Conservation (phyloP, 1,284 basidiomycete genomes). For the Ceratobasidium sp. region DNA sequence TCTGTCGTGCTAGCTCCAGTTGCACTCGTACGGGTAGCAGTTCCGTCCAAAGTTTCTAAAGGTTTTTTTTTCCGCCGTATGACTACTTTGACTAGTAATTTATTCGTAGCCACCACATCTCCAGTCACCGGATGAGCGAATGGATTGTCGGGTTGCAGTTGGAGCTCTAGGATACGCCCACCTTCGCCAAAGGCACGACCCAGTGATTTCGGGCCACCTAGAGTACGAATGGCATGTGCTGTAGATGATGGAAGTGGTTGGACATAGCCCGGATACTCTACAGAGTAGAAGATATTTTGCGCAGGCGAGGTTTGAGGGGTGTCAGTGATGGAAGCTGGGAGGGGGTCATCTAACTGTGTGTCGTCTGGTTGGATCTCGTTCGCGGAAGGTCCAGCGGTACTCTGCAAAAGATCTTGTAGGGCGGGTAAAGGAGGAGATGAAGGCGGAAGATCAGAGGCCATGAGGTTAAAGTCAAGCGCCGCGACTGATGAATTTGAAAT, state of each 20-base stretch:
- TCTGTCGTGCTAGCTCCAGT: background rate
- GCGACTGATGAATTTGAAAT: slow-evolving; percentile 4
- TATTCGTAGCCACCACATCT: slow-evolving; percentile 77
- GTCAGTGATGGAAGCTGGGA: slow-evolving; percentile 4
- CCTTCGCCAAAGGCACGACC: slow-evolving; percentile 70
- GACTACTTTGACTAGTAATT: slow-evolving; percentile 82
- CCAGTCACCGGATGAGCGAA: slow-evolving; percentile 86
- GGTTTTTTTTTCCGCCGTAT: slow-evolving; percentile 63
- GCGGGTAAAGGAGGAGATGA: slow-evolving; percentile 12
- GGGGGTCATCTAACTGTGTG: background rate
- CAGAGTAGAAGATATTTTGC: slow-evolving; percentile 74
- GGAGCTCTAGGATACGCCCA: slow-evolving; percentile 76
- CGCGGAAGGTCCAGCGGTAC: background rate
- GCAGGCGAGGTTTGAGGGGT: slow-evolving; percentile 56
- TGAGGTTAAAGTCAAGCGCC: slow-evolving; percentile 22
- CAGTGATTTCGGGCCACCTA: slow-evolving; percentile 76
- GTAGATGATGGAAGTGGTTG: slow-evolving; percentile 65
- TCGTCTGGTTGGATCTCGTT: background rate
- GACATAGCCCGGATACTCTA: slow-evolving; percentile 93
- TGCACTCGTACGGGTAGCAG: no score
- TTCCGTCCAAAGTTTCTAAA: background rate
- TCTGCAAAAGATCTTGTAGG: background rate
- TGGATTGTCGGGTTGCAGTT: slow-evolving; percentile 74
- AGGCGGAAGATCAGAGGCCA: slow-evolving; percentile 7
- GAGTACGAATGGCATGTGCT: slow-evolving; percentile 67